phyloP scores from a whole-genome alignment of 768 basidiomycete genomes.

The Coprinopsis cinerea region DNA sequence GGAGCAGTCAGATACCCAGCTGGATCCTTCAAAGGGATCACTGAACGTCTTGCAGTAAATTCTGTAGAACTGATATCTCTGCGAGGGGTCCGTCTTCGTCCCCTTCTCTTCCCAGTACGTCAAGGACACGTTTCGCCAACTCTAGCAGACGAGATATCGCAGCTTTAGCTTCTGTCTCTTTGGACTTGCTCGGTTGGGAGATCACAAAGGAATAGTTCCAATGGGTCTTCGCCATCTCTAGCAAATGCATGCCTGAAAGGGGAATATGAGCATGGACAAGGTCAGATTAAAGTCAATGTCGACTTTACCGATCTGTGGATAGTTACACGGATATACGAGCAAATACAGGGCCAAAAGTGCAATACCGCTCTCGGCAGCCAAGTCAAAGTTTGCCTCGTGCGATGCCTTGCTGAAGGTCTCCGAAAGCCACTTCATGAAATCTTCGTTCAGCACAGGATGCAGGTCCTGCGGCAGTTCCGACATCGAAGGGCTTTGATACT shows the following conservation, averaged over 20 bases:
- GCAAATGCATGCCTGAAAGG: constrained; percentile 60
- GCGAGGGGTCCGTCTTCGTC: constrained; percentile 54
- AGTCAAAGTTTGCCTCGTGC: constrained; percentile 53
- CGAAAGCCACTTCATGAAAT: constrained; percentile 51
- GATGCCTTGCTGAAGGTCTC: constrained; percentile 64
- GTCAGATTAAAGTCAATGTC: not conserved
- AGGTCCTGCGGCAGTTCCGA: constrained; percentile 36
- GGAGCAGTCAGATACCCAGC: too few relatives aligned
- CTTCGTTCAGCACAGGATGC: constrained; percentile 44
- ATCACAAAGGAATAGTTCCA: constrained; percentile 47
- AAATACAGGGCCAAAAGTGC: constrained; percentile 61
- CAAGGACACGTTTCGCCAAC: constrained; percentile 27
- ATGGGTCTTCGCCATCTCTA: constrained; percentile 71
- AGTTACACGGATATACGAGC: constrained; percentile 67
- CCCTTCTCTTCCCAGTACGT: constrained; percentile 54
- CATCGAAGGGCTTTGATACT: constrained; percentile 25
- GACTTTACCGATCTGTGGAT: constrained; percentile 75
- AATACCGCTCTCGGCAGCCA: constrained; percentile 48
- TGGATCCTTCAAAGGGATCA: too few relatives aligned
- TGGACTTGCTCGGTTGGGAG: not conserved
- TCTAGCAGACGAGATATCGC: constrained; percentile 4
- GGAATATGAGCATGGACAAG: not conserved
- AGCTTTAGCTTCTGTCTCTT: not conserved
- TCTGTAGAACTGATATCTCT: constrained; percentile 43
- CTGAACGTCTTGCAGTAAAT: constrained; percentile 28